Conservation (phyloP, 2,329 filamentous ascomycete species). For the Fusarium sp. region DNA sequence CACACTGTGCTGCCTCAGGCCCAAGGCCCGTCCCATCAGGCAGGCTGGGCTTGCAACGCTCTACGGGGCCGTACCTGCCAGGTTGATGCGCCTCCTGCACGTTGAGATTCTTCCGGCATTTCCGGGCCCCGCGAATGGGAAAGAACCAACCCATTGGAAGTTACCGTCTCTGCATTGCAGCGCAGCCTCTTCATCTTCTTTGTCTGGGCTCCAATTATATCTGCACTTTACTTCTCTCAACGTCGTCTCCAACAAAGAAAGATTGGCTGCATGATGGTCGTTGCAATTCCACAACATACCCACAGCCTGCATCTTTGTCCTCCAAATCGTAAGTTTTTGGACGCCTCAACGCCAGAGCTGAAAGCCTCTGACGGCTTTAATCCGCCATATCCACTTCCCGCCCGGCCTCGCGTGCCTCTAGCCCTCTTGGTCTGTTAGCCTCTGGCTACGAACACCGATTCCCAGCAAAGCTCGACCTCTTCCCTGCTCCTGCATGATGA, state of each 20-base stretch:
- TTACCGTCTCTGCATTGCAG: conserved; percentile 8
- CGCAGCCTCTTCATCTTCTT: neutral
- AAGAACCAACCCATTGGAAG: too few relatives aligned
- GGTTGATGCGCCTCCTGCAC: conserved; percentile 4
- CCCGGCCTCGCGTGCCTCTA: conserved; percentile 19
- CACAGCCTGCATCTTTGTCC: conserved; percentile 19
- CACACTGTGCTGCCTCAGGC: conserved; percentile 8
- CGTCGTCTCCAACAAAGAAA: conserved; percentile 13
- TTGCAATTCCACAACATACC: conserved; percentile 28
- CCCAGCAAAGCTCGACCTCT: conserved; percentile 6
- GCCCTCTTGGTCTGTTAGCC: conserved; percentile 23
- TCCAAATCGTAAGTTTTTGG: conserved; percentile 26
- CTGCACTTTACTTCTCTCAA: conserved; percentile 28
- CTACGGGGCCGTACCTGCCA: neutral
- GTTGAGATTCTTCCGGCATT: conserved; percentile 1
- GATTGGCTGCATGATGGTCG: neutral
- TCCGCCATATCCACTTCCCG: conserved; percentile 42
- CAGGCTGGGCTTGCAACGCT: too few relatives aligned
- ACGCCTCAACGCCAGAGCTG: conserved; percentile 15
- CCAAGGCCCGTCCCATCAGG: neutral
- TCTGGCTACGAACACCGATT: conserved; percentile 21
- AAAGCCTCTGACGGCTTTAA: conserved; percentile 6
- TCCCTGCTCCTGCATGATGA: neutral
- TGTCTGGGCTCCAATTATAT: conserved; percentile 10
- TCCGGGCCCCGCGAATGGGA: neutral